A percentile compares a stretch with the other conserved stretches of the same genome.
These are phyloP conservation scores for Globisporangium apiculatum DNA, from an alignment of 352 stramenopile species.

Conservation along the genomic window DNA sequence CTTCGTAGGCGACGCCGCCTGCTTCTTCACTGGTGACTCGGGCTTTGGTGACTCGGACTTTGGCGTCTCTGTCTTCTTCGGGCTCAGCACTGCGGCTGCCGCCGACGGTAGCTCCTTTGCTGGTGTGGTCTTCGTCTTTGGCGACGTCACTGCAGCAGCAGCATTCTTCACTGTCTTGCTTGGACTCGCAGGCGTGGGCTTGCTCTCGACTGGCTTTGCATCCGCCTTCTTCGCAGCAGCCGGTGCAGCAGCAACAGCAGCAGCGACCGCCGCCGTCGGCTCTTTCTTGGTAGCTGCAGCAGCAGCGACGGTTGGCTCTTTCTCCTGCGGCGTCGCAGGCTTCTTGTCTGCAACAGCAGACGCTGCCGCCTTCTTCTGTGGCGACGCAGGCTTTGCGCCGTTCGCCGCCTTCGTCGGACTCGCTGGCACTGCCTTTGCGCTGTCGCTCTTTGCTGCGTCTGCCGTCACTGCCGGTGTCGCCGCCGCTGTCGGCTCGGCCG, in stretches of 20 bases:
- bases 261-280: not conserved
- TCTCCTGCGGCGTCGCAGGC: constrained; percentile 3
- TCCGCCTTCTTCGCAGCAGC: not conserved
- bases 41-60: constrained; percentile 13
- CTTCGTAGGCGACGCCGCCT: constrained; percentile 7
- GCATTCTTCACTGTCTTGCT: constrained; percentile 12
- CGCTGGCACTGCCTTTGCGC: not conserved
- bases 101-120: not conserved
- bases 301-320: not conserved
- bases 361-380: constrained; percentile 13
- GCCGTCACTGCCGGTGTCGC: not conserved
- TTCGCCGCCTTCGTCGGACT: constrained; percentile 15
- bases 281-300: not conserved
- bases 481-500: not conserved
- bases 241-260: not conserved
- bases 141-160: not conserved
- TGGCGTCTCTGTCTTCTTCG: constrained; percentile 3
- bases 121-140: not conserved
- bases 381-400: constrained; percentile 17
- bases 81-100: not conserved
- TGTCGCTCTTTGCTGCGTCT: constrained; percentile 12
- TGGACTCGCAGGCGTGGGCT: constrained; percentile 4
- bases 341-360: not conserved
- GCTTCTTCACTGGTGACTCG: constrained; percentile 2
- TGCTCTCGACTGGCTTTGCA: constrained; percentile 8